Percentiles rank a stretch among this genome's conserved stretches.
These are phyloP conservation scores for Aspergillus avenaceus DNA, from an alignment of 495 filamentous ascomycete genomes.

Conservation along the genomic window DNA sequence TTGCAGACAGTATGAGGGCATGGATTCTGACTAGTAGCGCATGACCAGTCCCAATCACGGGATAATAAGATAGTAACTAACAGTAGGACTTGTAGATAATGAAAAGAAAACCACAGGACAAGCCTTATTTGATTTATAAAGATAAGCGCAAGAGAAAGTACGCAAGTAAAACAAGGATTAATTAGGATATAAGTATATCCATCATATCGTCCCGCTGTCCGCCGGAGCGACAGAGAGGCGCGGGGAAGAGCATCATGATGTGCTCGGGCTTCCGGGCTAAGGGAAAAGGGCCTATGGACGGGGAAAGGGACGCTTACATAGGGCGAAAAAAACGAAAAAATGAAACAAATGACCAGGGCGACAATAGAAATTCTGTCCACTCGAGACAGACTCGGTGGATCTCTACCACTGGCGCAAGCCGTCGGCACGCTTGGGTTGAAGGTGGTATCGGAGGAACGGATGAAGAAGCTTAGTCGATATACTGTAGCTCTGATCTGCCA, in stretches of 20 bases:
- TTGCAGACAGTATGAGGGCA: constrained; percentile 80
- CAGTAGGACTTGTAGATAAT: background rate
- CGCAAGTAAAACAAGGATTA: background rate
- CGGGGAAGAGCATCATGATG: constrained; percentile 6
- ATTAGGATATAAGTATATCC: constrained; percentile 2
- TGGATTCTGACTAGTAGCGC: constrained; percentile 36
- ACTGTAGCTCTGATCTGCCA: constrained; percentile 17
- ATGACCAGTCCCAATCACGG: constrained; percentile 18
- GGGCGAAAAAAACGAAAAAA: constrained; percentile 5
- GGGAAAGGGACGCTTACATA: constrained; percentile 21
- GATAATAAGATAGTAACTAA: background rate
- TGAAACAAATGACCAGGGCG: background rate
- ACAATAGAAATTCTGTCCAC: constrained; percentile 1
- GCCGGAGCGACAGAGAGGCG: constrained; percentile 6
- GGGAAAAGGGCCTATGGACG: constrained; percentile 14
- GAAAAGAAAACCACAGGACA: background rate
- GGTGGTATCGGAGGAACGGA: constrained; percentile 38
- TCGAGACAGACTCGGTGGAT: constrained; percentile 11
- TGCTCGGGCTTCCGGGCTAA: constrained; percentile 13
- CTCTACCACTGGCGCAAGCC: constrained; percentile 10
- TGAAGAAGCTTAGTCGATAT: constrained; percentile 16
- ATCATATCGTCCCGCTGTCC: constrained; percentile 6
- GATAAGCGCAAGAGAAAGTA: constrained; percentile 1
- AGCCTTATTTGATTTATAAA: background rate
- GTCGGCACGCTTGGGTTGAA: constrained; percentile 12